A percentile compares a stretch with the other conserved stretches of the same genome.
Conservation (phyloP, 257 asterid species). For the Solanum tarapatanum region DNA sequence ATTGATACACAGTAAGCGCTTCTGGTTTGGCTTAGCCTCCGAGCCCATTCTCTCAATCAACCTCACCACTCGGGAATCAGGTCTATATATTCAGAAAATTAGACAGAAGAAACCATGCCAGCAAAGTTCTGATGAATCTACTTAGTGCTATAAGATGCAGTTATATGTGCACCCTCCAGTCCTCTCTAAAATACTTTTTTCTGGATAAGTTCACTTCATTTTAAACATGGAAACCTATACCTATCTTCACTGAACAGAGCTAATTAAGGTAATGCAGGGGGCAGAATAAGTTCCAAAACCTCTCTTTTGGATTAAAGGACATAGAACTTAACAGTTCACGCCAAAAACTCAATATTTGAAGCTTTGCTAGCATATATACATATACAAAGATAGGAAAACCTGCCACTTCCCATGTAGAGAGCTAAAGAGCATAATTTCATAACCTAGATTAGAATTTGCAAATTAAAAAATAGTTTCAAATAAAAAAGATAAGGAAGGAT, state of each 20-base stretch:
- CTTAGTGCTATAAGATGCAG: not conserved
- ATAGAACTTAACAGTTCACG: not conserved
- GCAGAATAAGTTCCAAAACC: not conserved
- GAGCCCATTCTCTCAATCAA: slow-evolving; percentile 90
- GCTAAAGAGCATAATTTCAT: not conserved
- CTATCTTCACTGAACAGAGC: not conserved
- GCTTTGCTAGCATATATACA: not conserved
- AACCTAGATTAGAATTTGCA: not conserved
- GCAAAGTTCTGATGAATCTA: not conserved
- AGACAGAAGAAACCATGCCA: not conserved
- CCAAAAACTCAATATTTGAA: not conserved
- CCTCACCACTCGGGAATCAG: slow-evolving; percentile 91
- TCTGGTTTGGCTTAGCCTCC: slow-evolving; percentile 44
- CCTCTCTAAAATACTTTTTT: not conserved
- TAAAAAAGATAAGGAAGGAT: not conserved
- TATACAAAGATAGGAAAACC: not conserved
- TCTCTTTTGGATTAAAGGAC: not conserved
- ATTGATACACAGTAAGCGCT: slow-evolving; percentile 77
- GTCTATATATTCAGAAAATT: slow-evolving; percentile 25
- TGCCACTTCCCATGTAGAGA: not conserved
- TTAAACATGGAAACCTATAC: not conserved
- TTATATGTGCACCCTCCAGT: not conserved
- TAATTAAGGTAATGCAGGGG: not conserved
- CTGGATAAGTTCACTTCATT: not conserved
- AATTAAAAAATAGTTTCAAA: not conserved